A percentile compares a stretch with the other conserved stretches of the same genome.
These are phyloP conservation scores for Hibiscus tridactylites DNA, from an alignment of 345 rosid genomes.

Conservation along the genomic window DNA sequence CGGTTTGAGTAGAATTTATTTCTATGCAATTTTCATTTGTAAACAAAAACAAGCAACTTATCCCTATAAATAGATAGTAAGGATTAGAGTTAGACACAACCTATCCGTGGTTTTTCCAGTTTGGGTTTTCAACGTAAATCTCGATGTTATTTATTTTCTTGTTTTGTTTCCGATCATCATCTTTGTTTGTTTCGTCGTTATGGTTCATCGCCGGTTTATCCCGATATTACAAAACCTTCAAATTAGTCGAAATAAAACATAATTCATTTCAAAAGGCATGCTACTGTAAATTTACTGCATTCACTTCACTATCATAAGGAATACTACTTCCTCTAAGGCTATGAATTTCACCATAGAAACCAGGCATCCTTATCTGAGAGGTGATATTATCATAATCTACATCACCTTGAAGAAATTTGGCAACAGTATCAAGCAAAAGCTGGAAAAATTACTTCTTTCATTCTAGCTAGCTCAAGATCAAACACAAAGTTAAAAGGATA, in stretches of 20 bases:
- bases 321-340: not conserved
- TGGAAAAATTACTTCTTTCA: not conserved
- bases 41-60: too few relatives aligned
- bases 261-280: not conserved
- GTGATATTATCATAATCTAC: not conserved
- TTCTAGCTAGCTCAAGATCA: not conserved
- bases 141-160: too few relatives aligned
- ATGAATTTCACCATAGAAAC: not conserved
- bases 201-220: too few relatives aligned
- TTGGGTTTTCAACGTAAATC: too few relatives aligned
- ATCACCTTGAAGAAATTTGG: not conserved
- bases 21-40: too few relatives aligned
- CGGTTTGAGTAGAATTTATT: too few relatives aligned
- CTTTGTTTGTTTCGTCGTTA: too few relatives aligned
- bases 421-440: not conserved
- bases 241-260: not conserved
- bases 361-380: not conserved
- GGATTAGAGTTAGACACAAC: too few relatives aligned
- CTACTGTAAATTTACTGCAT: not conserved
- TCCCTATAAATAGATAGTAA: too few relatives aligned
- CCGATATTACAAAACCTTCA: too few relatives aligned
- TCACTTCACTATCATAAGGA: not conserved
- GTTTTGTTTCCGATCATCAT: too few relatives aligned
- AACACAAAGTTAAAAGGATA: not conserved
- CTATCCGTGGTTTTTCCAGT: too few relatives aligned